Evolutionary conservation across 345 rosid genomes (phyloP), one percentile per base, ranked within the genome.

Genomic region (Iberis pinnata): DNA sequence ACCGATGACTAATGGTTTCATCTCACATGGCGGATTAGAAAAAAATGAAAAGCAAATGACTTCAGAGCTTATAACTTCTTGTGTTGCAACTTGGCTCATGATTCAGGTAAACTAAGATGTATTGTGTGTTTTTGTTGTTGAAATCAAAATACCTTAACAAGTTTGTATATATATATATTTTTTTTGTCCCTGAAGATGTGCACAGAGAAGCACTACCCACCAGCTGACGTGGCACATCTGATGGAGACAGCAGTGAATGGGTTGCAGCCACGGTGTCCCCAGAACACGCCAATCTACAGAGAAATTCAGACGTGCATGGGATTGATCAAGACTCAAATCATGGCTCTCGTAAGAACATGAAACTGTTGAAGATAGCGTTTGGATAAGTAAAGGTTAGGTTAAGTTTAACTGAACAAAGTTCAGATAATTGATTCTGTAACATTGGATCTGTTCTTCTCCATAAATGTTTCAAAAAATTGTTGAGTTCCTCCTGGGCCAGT

Each of bases 281-380:
- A 86, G 77, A 93, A 93, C 69, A 69, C 78, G 73, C 78, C 92
- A 0, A 70, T 93, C 49, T 88, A 82, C 72, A 67, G 82, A 54
- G 99, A 93, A 52, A 83, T 93, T 53, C 80, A 88, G 65, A 80
- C 65, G 72, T 88, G 87, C 49, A 79, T 93, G 96, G 99, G 99
- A 59, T 78, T 73, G 69, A 83, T 93, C 67, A 86, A 82, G 79
- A 83, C 80, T 18, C 95, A 85, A 68, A 86, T 93, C 56, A 68
- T 93, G 71, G 83, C 95, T 39, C 77, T 83, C 11, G 78, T 93
- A 53, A 96, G 85, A 24, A 75, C 80, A 39, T 60, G 18, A 60
- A 39, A 35, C n/a, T n/a, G n/a, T n/a, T n/a, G n/a, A n/a, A n/a
- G n/a, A n/a, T n/a, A n/a, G n/a, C n/a, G n/a, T n/a, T n/a, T n/a